These are phyloP conservation scores for Neurospora cerealis DNA, from an alignment of 495 filamentous ascomycete genomes.

Conservation along the genomic window DNA sequence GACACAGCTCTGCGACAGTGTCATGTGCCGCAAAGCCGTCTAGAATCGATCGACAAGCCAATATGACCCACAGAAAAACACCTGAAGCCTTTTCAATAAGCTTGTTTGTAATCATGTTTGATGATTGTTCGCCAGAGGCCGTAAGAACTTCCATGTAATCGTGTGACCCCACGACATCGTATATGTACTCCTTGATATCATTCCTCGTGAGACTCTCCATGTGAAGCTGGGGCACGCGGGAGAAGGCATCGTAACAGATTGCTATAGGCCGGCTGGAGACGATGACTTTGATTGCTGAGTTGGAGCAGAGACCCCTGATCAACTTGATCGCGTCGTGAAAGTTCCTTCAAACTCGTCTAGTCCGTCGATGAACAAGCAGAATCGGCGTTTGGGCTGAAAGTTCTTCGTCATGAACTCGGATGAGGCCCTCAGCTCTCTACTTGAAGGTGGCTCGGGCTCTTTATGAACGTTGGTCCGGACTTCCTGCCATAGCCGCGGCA, in stretches of 20 bases:
- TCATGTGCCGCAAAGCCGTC: conserved; percentile 12
- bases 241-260: background rate
- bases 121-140: background rate
- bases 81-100: conserved; percentile 20
- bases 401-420: background rate
- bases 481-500: background rate
- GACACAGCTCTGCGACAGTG: conserved; percentile 6
- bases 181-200: background rate
- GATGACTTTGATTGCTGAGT: background rate
- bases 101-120: background rate
- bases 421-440: background rate
- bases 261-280: background rate
- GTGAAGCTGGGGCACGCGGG: background rate
- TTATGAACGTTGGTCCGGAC: background rate
- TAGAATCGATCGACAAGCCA: conserved; percentile 16
- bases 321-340: background rate
- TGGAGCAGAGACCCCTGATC: background rate
- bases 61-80: conserved; percentile 29
- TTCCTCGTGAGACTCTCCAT: background rate
- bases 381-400: background rate
- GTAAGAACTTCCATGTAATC: background rate
- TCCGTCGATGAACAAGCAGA: conserved; percentile 19
- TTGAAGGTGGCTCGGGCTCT: background rate
- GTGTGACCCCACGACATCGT: background rate
- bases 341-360: conserved; percentile 25